Conservation (phyloP, 495 filamentous ascomycete genomes). For the Rusavskia elegans region DNA sequence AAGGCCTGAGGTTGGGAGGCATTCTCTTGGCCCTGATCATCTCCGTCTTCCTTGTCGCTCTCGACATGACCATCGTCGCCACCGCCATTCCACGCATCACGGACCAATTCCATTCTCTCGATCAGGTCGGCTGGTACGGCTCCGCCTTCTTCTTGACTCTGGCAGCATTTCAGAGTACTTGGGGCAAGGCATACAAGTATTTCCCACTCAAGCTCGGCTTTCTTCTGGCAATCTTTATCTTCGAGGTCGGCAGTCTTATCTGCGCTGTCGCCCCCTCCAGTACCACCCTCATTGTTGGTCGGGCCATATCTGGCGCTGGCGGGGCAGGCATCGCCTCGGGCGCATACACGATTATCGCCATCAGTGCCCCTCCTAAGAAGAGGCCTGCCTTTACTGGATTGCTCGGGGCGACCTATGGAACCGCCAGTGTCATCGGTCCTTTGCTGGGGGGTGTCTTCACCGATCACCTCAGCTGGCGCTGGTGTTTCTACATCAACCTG, state of each 20-base stretch:
- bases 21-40: neutral
- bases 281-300: conserved; percentile 27
- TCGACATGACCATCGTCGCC: conserved; percentile 25
- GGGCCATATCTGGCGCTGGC: conserved; percentile 27
- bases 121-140: conserved; percentile 28
- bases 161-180: conserved; percentile 28
- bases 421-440: conserved; percentile 53
- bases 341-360: conserved; percentile 33
- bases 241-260: conserved; percentile 29
- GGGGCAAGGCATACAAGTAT: conserved; percentile 22
- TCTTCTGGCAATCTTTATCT: conserved; percentile 20
- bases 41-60: neutral
- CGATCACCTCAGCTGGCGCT: conserved; percentile 50
- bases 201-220: neutral
- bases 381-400: conserved; percentile 16
- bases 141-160: conserved; percentile 27
- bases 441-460: conserved; percentile 44
- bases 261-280: conserved; percentile 25
- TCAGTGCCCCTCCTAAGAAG: conserved; percentile 26
- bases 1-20: neutral
- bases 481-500: conserved; percentile 35
- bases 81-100: conserved; percentile 33
- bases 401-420: conserved; percentile 16
- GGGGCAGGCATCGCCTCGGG: conserved; percentile 34
- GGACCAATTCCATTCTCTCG: conserved; percentile 28